Evolutionary conservation across 495 filamentous ascomycete species (phyloP), one percentile per base, ranked within the genome.

Genomic region (Copromyces sp.): DNA sequence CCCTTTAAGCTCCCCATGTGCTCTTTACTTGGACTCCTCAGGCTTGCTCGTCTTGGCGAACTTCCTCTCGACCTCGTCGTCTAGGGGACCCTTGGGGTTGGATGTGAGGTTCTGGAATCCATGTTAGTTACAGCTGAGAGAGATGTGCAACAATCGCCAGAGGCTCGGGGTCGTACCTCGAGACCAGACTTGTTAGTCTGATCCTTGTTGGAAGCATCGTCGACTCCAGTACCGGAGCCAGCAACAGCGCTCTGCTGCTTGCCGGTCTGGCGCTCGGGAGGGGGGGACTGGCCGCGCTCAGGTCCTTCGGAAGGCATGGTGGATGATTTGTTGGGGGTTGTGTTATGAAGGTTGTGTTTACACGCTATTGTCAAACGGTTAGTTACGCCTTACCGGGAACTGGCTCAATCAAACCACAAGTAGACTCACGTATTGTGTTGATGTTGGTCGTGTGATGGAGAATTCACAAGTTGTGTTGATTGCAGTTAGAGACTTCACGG

Each of bases 231-330:
- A 74, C 93, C 90, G 59, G 83, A 82, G 41, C 82, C 87, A 0
- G 86, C 84, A 3, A 85, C 75, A 7, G 87, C 88, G 44, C 84
- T 79, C 68, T 88, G 82, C 81, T 98, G 94, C 39, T 82, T 79
- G 70, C 86, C 88, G n/a, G 86, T 79, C 78, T 92, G 91, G 69
- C 76, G 69, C 83, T 94, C 90, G 9, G 92, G 93, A 20, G 89
- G 83, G 16, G 95, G 95, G 11, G 95, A 98, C 80, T 97, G 89
- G 76, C 90, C 91, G 80, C 93, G 92, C 77, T 85, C 76, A 70
- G 42, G 68, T 38, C 61, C 69, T 9, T 75, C 78, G 47, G 47
- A 59, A 71, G 75, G 61, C 76, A 76, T 81, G 65, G 42, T 75
- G 71, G 14, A 53, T n/a, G 20, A 44, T 42, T 38, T 24, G 47